Conservation (phyloP, 164 flowering plant species). For the Piper betle region DNA sequence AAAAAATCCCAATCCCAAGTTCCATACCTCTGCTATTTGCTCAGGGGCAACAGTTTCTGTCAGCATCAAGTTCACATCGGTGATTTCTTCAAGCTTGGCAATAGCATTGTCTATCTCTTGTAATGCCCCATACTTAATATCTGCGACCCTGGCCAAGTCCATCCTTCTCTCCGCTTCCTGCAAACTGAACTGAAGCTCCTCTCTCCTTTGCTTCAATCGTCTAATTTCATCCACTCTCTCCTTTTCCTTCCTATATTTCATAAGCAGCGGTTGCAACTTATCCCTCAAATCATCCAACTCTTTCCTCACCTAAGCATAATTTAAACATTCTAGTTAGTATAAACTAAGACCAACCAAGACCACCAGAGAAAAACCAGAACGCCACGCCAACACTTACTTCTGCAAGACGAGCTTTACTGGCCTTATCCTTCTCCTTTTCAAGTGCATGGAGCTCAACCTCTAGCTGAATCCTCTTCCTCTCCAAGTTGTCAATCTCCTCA, state of each 20-base stretch:
- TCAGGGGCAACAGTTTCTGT: conserved; percentile 82
- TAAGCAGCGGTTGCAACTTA: conserved; percentile 62
- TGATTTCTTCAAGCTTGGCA: conserved; percentile 42
- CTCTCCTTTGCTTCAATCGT: conserved; percentile 54
- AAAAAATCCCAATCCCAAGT: neutral
- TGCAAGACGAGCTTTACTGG: conserved; percentile 69
- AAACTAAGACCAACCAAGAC: no score
- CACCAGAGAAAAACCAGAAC: neutral
- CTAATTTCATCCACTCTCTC: conserved; percentile 70
- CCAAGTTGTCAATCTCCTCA: conserved; percentile 76
- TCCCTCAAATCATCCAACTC: conserved; percentile 85
- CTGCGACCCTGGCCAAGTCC: conserved; percentile 81
- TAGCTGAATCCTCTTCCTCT: conserved; percentile 66
- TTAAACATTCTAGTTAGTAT: neutral
- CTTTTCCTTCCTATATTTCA: conserved; percentile 77
- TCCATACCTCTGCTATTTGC: conserved; percentile 54
- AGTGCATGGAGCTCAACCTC: conserved; percentile 82
- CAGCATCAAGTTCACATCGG: conserved; percentile 51
- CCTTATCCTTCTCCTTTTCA: conserved; percentile 89
- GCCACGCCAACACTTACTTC: conserved; percentile 33
- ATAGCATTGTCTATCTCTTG: conserved; percentile 69
- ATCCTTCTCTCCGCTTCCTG: conserved; percentile 84
- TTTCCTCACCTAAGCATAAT: conserved; percentile 34
- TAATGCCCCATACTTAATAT: conserved; percentile 60
- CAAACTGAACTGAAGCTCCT: conserved; percentile 42